Base-by-base conservation (phyloP, 257 asterid genomes). In the Striga asiatica region DNA sequence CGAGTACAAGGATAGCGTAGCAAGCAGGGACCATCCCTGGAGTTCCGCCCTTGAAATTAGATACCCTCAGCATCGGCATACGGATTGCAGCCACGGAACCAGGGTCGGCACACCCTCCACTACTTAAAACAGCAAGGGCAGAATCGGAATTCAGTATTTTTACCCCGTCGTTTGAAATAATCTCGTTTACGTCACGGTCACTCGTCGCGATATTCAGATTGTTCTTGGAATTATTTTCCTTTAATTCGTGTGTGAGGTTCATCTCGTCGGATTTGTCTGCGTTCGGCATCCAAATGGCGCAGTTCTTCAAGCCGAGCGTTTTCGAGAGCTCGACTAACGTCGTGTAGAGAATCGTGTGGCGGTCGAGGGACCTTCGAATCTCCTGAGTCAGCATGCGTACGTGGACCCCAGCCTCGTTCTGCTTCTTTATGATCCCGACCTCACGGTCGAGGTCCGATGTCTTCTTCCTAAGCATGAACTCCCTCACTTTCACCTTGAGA, bases 351-450 rank as follows among this genome's bases (percentile, higher is more conserved):
- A 91, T 91, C 8, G 89, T 84, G 61, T 91, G 95, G 22, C 97
- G 76, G 74, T 87, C 98, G 24, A 91, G 81, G 17, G 85, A 91
- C 56, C 73, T 91, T 2, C 98, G 76, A 12, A 87, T 87, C 84
- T 87, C 98, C 17, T 76, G 95, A 4, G 97, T 91, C 4, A 91
- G 84, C 97, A 91, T 91, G 35, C 95, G 72, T n/a, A 87, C 97
- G 41, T 88, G 97, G 76, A 69, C 48, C 12, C 84, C 94, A 17
- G 85, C 86, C 69, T 91, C 97, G 24, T 67, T 79, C 71, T 84
- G 82, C 68, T 64, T 73, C 76, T 71, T 87, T 50, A 78, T 91
- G 37, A 73, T 72, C 18, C 78, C 89, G 56, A 91, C 97, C 61
- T 87, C 86, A 23, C 81, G 71, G 58, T 74, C 95, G 70, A 91